A percentile compares a stretch with the other conserved stretches of the same genome.
phyloP scores from a whole-genome alignment of 495 filamentous ascomycete genomes.

The Mytilinidion resinicola region DNA sequence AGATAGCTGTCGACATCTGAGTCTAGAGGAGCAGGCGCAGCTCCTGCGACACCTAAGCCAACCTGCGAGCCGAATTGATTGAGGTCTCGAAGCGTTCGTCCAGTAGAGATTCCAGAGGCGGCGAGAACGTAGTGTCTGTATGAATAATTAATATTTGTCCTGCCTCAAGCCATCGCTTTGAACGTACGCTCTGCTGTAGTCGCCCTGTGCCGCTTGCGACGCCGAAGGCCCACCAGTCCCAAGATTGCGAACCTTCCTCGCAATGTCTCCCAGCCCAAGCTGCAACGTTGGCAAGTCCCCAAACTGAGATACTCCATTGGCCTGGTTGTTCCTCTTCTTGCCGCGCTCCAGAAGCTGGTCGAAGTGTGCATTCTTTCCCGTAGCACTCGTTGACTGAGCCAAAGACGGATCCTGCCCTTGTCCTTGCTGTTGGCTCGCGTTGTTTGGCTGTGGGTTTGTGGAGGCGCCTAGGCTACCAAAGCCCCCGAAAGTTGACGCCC shows the following conservation, averaged over 20 bases:
- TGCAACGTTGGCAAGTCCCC: constrained; percentile 65
- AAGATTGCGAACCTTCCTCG: constrained; percentile 73
- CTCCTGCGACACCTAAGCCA: constrained; percentile 32
- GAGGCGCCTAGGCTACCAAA: constrained; percentile 13
- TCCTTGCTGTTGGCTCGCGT: constrained; percentile 9
- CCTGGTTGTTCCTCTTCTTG: constrained; percentile 48
- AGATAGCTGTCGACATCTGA: constrained; percentile 80
- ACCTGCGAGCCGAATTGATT: constrained; percentile 51
- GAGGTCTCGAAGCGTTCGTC: constrained; percentile 69
- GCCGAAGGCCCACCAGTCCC: constrained; percentile 48
- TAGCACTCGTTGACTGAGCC: constrained; percentile 14
- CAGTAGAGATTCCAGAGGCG: constrained; percentile 79
- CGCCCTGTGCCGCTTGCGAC: constrained; percentile 40
- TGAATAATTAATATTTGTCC: not conserved
- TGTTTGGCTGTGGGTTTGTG: constrained; percentile 19
- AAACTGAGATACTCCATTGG: constrained; percentile 45
- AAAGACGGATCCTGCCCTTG: constrained; percentile 20
- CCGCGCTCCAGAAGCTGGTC: constrained; percentile 79
- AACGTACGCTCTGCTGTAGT: constrained; percentile 58
- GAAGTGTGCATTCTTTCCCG: constrained; percentile 59
- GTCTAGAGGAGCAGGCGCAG: constrained; percentile 48
- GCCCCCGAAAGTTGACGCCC: not conserved
- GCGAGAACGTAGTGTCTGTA: constrained; percentile 74
- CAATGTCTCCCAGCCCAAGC: constrained; percentile 79
- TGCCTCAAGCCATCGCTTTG: constrained; percentile 8